A percentile compares a stretch with the other conserved stretches of the same genome.
Conservation (phyloP, 345 rosid genomes). For the Bruguiera sexangula region DNA sequence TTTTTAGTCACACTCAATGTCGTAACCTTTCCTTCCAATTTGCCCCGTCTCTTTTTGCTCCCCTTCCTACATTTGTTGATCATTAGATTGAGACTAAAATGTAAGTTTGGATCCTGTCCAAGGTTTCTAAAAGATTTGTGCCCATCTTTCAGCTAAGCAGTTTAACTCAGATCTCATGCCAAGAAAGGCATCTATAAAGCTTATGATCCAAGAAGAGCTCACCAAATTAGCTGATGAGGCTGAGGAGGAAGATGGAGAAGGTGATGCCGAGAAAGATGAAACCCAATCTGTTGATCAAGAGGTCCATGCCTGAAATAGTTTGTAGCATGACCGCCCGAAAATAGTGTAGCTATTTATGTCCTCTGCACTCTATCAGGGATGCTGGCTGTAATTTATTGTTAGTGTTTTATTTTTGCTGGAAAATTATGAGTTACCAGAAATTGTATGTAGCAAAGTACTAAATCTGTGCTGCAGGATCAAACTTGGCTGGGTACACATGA, state of each 20-base stretch:
- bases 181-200: slow-evolving; percentile 67
- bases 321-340: slow-evolving; percentile 6
- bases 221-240: slow-evolving; percentile 78
- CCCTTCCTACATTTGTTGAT: neutral
- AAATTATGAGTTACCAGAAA: neutral
- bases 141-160: slow-evolving; percentile 43
- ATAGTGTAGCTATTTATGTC: slow-evolving; percentile 9
- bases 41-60: neutral
- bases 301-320: slow-evolving; percentile 24
- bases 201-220: slow-evolving; percentile 86
- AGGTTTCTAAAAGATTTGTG: slow-evolving; percentile 6
- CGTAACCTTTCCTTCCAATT: too few relatives aligned
- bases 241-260: slow-evolving; percentile 60
- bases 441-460: slow-evolving; percentile 1
- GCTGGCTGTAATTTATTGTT: slow-evolving; percentile 13
- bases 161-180: slow-evolving; percentile 47
- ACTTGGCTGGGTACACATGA: neutral
- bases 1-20: too few relatives aligned
- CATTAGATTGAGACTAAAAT: neutral
- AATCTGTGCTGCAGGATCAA: neutral
- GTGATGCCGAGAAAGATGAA: slow-evolving; percentile 32
- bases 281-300: slow-evolving; percentile 20
- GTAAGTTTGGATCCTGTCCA: neutral
- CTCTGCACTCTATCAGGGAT: neutral
- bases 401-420: slow-evolving; percentile 17